Base-by-base conservation (phyloP, 306 rosid species). In the Castanopsis chinensis region DNA sequence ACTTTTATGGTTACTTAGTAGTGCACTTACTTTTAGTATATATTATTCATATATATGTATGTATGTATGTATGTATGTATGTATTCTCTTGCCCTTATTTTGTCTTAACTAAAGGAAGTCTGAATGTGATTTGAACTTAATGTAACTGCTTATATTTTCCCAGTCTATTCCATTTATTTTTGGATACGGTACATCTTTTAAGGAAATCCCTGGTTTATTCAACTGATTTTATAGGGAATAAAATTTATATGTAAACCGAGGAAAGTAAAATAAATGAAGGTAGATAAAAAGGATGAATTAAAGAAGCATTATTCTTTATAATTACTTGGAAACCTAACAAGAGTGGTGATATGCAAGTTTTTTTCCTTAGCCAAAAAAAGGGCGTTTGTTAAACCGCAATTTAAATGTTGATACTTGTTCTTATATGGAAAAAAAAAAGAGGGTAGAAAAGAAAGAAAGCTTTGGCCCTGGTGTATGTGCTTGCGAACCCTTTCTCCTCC, bases 71-170 rank as follows among this genome's bases (percentile, higher is more conserved):
- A 4, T 4, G 5, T 30, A 1, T 4, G 35, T 5, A 5, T 37
- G 45, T 58, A 4, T 59, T 14, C 25, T 60, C 19, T 21, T 60
- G 10, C 30, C 67, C 17, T 60, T 60, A 67, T 81, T 75, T 75
- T 23, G 19, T 78, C 64, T 73, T 73, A 74, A 77, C 58, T 49
- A 6, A 57, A 15, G 60, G 45, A 52, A 56, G 55, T 69, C 45
- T 51, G 63, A 75, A 3, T 81, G 23, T 65, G 35, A 51, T 9
- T 18, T 5, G 52, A 45, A n/a, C 17, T 33, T 69, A 17, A 52
- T 79, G 25, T 49, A 51, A 15, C 71, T 57, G 58, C 59, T 55
- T 43, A 63, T 69, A 35, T 75, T 69, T 23, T 6, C 11, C 30
- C 8, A 1, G 75, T 43, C n/a, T 56, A 63, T 63, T 63, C 52